Conservation (phyloP, 192 early-diverging fungal genomes). For the Backusella psychrophila region DNA sequence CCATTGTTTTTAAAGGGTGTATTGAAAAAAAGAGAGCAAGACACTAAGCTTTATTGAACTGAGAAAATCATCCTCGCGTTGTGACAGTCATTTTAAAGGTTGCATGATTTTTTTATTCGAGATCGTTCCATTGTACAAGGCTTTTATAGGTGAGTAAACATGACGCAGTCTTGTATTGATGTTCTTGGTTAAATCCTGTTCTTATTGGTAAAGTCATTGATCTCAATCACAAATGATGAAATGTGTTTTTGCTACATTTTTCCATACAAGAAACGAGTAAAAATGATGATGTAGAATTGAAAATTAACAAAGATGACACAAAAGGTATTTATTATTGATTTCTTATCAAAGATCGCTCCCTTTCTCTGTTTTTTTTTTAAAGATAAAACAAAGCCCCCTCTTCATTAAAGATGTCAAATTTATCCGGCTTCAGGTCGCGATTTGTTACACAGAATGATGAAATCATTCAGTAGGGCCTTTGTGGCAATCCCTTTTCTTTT, state of each 20-base stretch:
- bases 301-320: too few relatives aligned
- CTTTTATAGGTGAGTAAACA: not conserved
- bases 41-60: not conserved
- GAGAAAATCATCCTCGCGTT: not conserved
- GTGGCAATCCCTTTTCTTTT: not conserved
- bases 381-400: not conserved
- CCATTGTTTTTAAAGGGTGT: not conserved
- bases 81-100: not conserved
- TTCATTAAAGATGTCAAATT: not conserved
- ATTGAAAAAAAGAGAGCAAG: not conserved
- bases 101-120: conserved; percentile 5
- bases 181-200: not conserved
- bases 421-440: not conserved
- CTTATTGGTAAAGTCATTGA: not conserved
- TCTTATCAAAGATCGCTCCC: not conserved
- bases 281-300: too few relatives aligned
- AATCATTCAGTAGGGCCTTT: not conserved
- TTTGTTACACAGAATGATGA: not conserved
- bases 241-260: not conserved
- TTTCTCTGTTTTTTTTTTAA: too few relatives aligned
- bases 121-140: not conserved
- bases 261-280: too few relatives aligned
- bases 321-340: too few relatives aligned
- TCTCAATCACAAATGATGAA: not conserved
- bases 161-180: not conserved